Conservation (phyloP, 2,329 filamentous ascomycete genomes). For the Cytospora schulzeri region DNA sequence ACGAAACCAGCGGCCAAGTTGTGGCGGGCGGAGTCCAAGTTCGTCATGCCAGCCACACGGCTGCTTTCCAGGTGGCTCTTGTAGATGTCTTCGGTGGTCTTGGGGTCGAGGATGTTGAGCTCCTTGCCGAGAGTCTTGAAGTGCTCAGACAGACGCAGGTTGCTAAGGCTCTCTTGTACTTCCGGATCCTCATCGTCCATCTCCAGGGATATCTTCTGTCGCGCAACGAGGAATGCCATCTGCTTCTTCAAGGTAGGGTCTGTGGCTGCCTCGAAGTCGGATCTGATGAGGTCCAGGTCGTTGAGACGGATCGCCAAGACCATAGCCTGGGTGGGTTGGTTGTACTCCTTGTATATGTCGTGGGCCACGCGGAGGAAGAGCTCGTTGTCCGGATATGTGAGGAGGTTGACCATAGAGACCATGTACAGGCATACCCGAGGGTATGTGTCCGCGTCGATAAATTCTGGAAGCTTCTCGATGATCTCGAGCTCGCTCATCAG, state of each 20-base stretch:
- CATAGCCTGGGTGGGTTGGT: slow-evolving; percentile 91
- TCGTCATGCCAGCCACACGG: slow-evolving; percentile 88
- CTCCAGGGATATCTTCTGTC: slow-evolving; percentile 85
- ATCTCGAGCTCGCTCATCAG: slow-evolving; percentile 97
- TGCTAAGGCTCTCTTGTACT: slow-evolving; percentile 81
- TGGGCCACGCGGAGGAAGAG: slow-evolving; percentile 92
- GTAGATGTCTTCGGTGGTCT: slow-evolving; percentile 98
- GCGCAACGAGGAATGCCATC: slow-evolving; percentile 87
- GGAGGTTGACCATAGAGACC: slow-evolving; percentile 96
- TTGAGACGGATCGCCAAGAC: slow-evolving; percentile 92
- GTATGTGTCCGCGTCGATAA: slow-evolving; percentile 93
- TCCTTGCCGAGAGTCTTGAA: slow-evolving; percentile 95
- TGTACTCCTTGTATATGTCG: slow-evolving; percentile 89
- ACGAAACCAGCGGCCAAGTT: slow-evolving; percentile 96
- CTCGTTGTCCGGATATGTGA: slow-evolving; percentile 97
- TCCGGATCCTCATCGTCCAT: slow-evolving; percentile 71
- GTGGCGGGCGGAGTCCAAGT: slow-evolving; percentile 92
- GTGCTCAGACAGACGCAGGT: slow-evolving; percentile 83
- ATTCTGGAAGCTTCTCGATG: slow-evolving; percentile 86
- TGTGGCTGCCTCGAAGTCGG: slow-evolving; percentile 77
- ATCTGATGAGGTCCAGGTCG: slow-evolving; percentile 78
- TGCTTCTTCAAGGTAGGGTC: slow-evolving; percentile 88
- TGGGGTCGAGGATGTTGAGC: slow-evolving; percentile 93
- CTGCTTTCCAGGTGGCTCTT: slow-evolving; percentile 98
- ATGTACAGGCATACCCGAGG: slow-evolving; percentile 94